Percentiles rank a stretch among this genome's conserved stretches.
phyloP scores from a whole-genome alignment of 768 basidiomycete species.

The Symmetrospora coprosmae region DNA sequence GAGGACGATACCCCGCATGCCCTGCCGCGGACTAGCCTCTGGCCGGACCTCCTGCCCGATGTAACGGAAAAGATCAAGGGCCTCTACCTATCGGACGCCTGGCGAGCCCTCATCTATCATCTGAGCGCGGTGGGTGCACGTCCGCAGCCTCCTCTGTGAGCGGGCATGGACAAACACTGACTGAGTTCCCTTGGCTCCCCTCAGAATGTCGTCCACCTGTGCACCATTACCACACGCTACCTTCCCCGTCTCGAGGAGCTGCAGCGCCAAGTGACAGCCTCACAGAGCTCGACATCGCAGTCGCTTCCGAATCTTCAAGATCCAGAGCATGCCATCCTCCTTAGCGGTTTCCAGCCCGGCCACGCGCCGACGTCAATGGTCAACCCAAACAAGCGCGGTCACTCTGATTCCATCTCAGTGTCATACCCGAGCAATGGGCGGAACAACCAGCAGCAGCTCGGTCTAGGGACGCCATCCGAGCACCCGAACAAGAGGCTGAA shows the following conservation, averaged over 20 bases:
- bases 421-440: too few relatives aligned
- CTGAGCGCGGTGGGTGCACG: background rate
- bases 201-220: background rate
- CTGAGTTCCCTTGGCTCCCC: background rate
- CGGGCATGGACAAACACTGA: background rate
- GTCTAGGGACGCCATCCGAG: too few relatives aligned
- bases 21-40: background rate
- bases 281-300: background rate
- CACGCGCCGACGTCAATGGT: background rate
- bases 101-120: background rate
- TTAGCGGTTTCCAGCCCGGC: slow-evolving; percentile 16
- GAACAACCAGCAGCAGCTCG: too few relatives aligned
- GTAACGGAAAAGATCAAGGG: background rate
- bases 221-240: slow-evolving; percentile 11
- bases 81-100: background rate
- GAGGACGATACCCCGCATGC: slow-evolving; percentile 2
- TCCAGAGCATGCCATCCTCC: slow-evolving; percentile 17
- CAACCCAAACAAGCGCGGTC: background rate
- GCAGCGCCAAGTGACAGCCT: slow-evolving; percentile 4
- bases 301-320: slow-evolving; percentile 15
- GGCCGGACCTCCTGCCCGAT: background rate
- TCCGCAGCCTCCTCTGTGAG: background rate
- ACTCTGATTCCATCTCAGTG: too few relatives aligned
- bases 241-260: slow-evolving; percentile 11
- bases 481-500: too few relatives aligned